Evolutionary conservation across 2,329 filamentous ascomycete species (phyloP).

Genomic region (Aspergillus sp.): DNA sequence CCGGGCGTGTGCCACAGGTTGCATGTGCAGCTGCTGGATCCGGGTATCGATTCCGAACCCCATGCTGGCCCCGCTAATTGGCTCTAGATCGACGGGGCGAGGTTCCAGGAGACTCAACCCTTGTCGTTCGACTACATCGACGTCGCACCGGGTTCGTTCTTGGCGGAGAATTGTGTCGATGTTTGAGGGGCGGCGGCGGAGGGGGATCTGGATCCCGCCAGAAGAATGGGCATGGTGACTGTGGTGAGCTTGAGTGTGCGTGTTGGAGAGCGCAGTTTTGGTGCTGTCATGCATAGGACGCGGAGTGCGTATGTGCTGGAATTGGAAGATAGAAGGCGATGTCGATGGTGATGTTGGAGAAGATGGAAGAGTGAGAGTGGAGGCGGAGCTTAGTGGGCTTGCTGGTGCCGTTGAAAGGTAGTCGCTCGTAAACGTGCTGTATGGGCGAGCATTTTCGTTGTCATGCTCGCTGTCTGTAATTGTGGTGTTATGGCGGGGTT

Average conservation of each 20-base stretch:
- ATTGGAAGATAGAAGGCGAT: constrained; percentile 25
- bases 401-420: constrained; percentile 26
- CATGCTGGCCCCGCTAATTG: constrained; percentile 5
- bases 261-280: background rate
- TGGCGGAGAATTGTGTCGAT: constrained; percentile 50
- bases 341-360: constrained; percentile 32
- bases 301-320: constrained; percentile 29
- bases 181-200: constrained; percentile 49
- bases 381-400: constrained; percentile 35
- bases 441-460: constrained; percentile 33
- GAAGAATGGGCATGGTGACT: constrained; percentile 35
- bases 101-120: constrained; percentile 52
- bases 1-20: constrained; percentile 10
- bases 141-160: constrained; percentile 45
- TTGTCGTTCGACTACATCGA: constrained; percentile 44
- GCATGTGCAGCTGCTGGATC: constrained; percentile 25
- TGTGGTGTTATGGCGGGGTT: constrained; percentile 17
- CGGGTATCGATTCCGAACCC: constrained; percentile 17
- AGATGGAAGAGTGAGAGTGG: constrained; percentile 32
- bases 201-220: constrained; percentile 35
- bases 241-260: constrained; percentile 2
- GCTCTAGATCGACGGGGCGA: constrained; percentile 42
- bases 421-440: constrained; percentile 29
- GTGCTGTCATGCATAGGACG: constrained; percentile 10
- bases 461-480: constrained; percentile 24